phyloP scores from a whole-genome alignment of 2,329 filamentous ascomycete species.

The Nemania diffusa region DNA sequence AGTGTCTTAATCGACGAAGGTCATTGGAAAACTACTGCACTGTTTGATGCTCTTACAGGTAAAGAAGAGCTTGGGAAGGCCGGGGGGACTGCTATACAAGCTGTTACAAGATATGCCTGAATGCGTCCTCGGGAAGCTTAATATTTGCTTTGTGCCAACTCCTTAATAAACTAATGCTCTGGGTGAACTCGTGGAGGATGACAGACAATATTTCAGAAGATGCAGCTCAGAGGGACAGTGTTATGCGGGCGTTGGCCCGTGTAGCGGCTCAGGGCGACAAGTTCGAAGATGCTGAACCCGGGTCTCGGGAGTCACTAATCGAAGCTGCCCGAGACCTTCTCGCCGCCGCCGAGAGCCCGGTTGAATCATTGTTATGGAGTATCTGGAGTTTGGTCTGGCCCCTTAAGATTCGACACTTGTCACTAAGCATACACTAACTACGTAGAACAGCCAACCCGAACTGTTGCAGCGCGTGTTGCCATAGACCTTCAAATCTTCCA shows the following conservation, averaged over 20 bases:
- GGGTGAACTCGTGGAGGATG: neutral
- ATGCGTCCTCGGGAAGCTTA: no score
- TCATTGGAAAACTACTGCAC: no score
- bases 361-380: constrained; percentile 33
- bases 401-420: neutral
- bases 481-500: constrained; percentile 39
- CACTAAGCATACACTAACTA: neutral
- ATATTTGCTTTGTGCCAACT: no score
- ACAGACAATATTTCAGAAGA: neutral
- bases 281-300: constrained; percentile 18
- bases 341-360: constrained; percentile 28
- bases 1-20: no score
- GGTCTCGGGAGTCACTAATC: constrained; percentile 27
- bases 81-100: no score
- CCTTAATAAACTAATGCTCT: no score
- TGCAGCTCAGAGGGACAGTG: neutral
- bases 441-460: constrained; percentile 32
- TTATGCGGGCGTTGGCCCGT: neutral
- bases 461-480: constrained; percentile 35
- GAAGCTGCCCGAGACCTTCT: constrained; percentile 30
- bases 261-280: constrained; percentile 16
- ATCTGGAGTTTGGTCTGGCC: constrained; percentile 30
- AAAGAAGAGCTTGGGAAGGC: no score
- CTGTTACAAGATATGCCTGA: no score
- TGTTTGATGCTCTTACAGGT: no score